Evolutionary conservation across 345 rosid species (phyloP), one percentile per base, ranked within the genome.

Genomic region (Cochlearia excelsa): DNA sequence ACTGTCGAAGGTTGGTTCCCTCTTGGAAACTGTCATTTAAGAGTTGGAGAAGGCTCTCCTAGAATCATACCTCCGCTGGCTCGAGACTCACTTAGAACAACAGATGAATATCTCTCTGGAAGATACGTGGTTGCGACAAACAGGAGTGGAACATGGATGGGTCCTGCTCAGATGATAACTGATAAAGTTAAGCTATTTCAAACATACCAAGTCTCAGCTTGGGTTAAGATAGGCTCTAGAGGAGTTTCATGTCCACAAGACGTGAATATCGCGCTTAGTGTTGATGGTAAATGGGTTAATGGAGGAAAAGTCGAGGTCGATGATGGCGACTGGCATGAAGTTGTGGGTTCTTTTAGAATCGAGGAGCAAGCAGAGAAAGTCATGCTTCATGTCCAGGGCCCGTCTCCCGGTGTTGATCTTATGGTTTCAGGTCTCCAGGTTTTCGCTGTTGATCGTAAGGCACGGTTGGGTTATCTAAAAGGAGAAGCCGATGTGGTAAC

Each of bases 61-160:
- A 82, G 47, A 59, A 72, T 89, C 68, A 73, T 86, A 55, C 97
- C 99, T 60, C 88, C 92, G 7, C 64, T 84, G 84, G 97, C 92
- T 2, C 85, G 86, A 69, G 84, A 80, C 54, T 82, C 95, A 52
- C 86, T 89, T 46, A 90, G 83, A 58, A 64, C 65, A 64, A 73
- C 73, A 54, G 75, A 84, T 54, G 84, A 42, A 46, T 84, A 92
- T 61, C 76, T 89, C 35, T 82, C 94, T 8, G 97, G 96, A 46
- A 83, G 74, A 54, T 82, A 71, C 75, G 82, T 93, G 61, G 74
- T 79, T 23, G 91, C 79, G 31, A 81, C 90, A 26, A 84, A 81
- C 61, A 84, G 99, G 42, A 80, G 87, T 7, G 86, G 72, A 69
- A 89, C 72, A 67, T 89, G 97, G 99, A 93, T 89, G 97, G 99